Evolutionary conservation across 257 asterid genomes (phyloP).

Genomic region (Solanum appendiculatum): DNA sequence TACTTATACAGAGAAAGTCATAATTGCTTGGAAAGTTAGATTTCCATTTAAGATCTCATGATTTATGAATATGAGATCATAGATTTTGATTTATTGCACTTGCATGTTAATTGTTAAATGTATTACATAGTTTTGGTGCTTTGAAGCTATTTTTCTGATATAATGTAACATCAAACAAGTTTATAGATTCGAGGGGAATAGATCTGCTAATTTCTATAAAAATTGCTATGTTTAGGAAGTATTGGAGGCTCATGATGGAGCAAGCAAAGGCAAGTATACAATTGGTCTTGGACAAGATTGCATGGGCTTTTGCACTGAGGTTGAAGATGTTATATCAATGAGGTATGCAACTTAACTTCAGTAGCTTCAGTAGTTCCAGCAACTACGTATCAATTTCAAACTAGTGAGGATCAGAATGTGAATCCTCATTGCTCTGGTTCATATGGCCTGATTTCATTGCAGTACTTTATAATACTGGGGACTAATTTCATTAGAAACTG

Average conservation of each 20-base stretch:
- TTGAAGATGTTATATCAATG: conserved; percentile 98
- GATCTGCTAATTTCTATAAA: neutral
- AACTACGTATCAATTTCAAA: neutral
- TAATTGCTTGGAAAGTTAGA: neutral
- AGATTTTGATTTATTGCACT: neutral
- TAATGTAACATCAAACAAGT: neutral
- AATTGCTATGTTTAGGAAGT: conserved; percentile 47
- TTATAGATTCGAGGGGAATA: neutral
- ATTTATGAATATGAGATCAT: neutral
- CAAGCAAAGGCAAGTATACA: conserved; percentile 97
- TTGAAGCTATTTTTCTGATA: neutral
- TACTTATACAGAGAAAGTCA: neutral
- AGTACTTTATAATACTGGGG: neutral
- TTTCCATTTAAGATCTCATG: neutral
- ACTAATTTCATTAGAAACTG: neutral
- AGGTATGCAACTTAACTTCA: conserved; percentile 52
- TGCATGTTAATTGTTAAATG: neutral
- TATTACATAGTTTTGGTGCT: neutral
- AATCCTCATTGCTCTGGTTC: neutral
- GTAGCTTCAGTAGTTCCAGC: neutral
- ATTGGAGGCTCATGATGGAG: conserved; percentile 97
- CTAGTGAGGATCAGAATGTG: neutral
- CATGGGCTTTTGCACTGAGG: conserved; percentile 94
- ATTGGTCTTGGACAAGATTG: conserved; percentile 99
- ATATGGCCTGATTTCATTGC: neutral